Evolutionary conservation across 495 filamentous ascomycete species (phyloP), one percentile per base, ranked within the genome.

Genomic region (Cetradonia linearis): DNA sequence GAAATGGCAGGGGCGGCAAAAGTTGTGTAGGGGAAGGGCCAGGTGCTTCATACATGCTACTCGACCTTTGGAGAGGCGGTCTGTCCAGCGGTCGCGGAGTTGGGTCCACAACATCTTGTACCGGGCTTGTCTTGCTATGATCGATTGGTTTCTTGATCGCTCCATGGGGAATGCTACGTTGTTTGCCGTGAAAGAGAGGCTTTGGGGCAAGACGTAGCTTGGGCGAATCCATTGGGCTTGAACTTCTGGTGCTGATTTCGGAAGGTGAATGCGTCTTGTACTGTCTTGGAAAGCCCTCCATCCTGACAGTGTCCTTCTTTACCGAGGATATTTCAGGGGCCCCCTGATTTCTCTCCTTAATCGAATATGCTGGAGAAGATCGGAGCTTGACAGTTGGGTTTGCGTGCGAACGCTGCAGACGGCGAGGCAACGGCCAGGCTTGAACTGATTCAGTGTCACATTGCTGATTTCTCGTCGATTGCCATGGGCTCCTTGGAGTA

Each of bases 1-100:
- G 48, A 37, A 64, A 37, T 11, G 76, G 77, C n/a, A 77, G 72
- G n/a, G 76, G 70, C 30, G 75, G 78, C n/a, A 77, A 60, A 13
- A 76, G 71, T 27, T 71, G 68, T 14, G 72, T 70, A 27, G 78
- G 78, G 16, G 67, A 64, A 5, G 58, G 58, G 18, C 77, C 76
- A 30, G 78, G 65, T 7, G 68, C 68, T 60, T 79, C 74, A 50
- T 62, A 66, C 31, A 68, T 38, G 40, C 66, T 66, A 3, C 56
- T 60, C 27, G 66, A 64, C 37, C 64, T 59, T 5, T 42, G 62
- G 25, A 65, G 48, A 18, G 33, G 20, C 14, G 54, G 28, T 40
- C 20, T 63, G 20, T 25, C 54, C n/a, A 42, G 27, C 5, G 48
- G 16, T 44, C 62, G 49, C 36, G 57, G 57, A 20, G 58, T 61